Percentiles rank a stretch among this genome's conserved stretches.
phyloP scores from a whole-genome alignment of 441 rosid genomes.

The Kokia cookei region DNA sequence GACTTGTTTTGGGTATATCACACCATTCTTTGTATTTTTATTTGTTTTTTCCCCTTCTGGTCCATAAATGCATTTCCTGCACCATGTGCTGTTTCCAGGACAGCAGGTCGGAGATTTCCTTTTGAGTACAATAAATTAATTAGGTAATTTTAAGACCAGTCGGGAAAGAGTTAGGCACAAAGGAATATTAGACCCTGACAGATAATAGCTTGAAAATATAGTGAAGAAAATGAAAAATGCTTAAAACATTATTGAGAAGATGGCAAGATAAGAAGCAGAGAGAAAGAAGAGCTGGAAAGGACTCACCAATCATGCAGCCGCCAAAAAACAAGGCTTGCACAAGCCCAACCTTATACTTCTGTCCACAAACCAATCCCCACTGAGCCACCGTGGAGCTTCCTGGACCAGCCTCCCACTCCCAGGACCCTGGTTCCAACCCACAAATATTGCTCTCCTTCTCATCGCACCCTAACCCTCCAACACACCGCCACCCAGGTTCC shows the following conservation, averaged over 20 bases:
- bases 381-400: slow-evolving; percentile 78
- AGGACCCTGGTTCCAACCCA: slow-evolving; percentile 48
- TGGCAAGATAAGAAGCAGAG: background rate
- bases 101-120: background rate
- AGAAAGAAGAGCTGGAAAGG: background rate
- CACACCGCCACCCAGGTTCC: slow-evolving; percentile 52
- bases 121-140: background rate
- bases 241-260: background rate
- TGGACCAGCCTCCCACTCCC: slow-evolving; percentile 64
- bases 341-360: slow-evolving; percentile 72
- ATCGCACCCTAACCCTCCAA: slow-evolving; percentile 30
- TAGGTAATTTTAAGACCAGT: background rate
- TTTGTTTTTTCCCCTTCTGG: background rate
- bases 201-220: background rate
- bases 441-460: slow-evolving; percentile 33
- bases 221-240: background rate
- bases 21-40: background rate
- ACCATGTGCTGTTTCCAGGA: background rate
- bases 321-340: slow-evolving; percentile 80
- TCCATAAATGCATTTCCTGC: background rate
- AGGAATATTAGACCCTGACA: no score
- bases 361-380: slow-evolving; percentile 74
- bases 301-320: slow-evolving; percentile 89
- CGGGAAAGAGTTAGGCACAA: background rate
- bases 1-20: background rate